Percentiles rank a stretch among this genome's conserved stretches.
Conservation (phyloP, 140 eudicot species). For the Oenanthe javanica region DNA sequence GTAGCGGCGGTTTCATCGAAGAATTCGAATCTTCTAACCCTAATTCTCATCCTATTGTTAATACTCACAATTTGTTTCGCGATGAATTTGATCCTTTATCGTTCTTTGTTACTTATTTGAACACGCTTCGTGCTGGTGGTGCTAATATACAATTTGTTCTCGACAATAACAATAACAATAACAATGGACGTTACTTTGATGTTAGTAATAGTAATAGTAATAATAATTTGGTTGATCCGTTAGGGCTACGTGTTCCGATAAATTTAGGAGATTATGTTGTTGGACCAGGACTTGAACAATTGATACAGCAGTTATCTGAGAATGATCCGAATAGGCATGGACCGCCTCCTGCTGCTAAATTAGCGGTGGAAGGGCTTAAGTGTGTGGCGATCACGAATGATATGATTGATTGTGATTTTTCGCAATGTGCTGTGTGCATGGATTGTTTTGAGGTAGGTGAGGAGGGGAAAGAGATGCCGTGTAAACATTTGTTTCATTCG, state of each 20-base stretch:
- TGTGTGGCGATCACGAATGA: conserved; percentile 26
- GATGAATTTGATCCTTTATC: conserved; percentile 50
- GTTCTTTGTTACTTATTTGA: conserved; percentile 49
- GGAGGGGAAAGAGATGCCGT: conserved; percentile 52
- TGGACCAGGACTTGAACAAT: conserved; percentile 42
- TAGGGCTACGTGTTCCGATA: conserved; percentile 20
- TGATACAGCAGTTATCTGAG: conserved; percentile 50
- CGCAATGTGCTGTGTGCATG: conserved; percentile 64
- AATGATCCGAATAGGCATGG: conserved; percentile 53
- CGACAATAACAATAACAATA: conserved; percentile 22
- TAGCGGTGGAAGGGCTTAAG: conserved; percentile 34
- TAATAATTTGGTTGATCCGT: neutral
- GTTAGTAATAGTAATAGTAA: too few species aligned
- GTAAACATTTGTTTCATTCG: conserved; percentile 53
- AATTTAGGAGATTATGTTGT: conserved; percentile 41
- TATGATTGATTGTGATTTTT: conserved; percentile 34
- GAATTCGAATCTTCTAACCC: conserved; percentile 35
- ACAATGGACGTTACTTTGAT: neutral
- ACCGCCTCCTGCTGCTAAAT: conserved; percentile 56
- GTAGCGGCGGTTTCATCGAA: conserved; percentile 50
- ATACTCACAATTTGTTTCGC: conserved; percentile 8
- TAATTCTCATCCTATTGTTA: conserved; percentile 5
- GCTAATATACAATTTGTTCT: conserved; percentile 74
- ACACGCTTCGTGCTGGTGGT: conserved; percentile 45
- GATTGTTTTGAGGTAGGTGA: conserved; percentile 44